Evolutionary conservation across 176 grass and related monocot species (phyloP).

Genomic region (Panicum miliaceum): DNA sequence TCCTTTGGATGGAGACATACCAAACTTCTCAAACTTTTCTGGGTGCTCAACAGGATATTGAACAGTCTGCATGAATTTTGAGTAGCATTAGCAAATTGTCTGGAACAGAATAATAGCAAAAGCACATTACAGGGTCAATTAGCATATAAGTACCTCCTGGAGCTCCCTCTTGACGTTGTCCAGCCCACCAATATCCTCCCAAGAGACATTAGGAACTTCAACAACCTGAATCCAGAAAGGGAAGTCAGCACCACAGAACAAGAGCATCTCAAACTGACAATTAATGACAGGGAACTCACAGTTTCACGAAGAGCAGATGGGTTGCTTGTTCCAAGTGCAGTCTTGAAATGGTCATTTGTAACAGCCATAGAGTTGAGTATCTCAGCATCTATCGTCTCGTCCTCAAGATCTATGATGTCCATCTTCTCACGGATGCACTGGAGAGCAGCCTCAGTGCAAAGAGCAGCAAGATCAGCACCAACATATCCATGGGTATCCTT

Average conservation of each 20-base stretch:
- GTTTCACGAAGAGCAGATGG: slow-evolving; percentile 88
- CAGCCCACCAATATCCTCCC: slow-evolving; percentile 71
- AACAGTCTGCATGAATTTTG: slow-evolving; percentile 55
- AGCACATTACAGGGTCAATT: neutral
- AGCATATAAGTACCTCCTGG: slow-evolving; percentile 51
- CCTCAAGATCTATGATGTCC: slow-evolving; percentile 89
- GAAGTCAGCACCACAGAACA: slow-evolving; percentile 12
- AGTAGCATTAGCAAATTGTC: neutral
- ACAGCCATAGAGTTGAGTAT: slow-evolving; percentile 93
- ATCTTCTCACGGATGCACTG: slow-evolving; percentile 93
- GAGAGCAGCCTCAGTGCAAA: slow-evolving; percentile 88
- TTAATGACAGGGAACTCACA: slow-evolving; percentile 44
- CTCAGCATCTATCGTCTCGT: slow-evolving; percentile 93
- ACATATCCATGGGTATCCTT: slow-evolving; percentile 90
- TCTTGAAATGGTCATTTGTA: slow-evolving; percentile 94
- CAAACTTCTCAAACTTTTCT: slow-evolving; percentile 93
- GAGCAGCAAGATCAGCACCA: slow-evolving; percentile 80
- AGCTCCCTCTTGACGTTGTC: slow-evolving; percentile 68
- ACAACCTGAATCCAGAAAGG: slow-evolving; percentile 53
- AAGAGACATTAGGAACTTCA: slow-evolving; percentile 69
- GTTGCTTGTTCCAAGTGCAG: slow-evolving; percentile 86
- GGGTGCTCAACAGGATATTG: slow-evolving; percentile 92
- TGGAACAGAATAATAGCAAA: neutral
- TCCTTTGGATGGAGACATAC: slow-evolving; percentile 89
- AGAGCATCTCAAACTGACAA: neutral